Conservation (phyloP, 2,329 filamentous ascomycete species). For the Colletotrichum filicis region DNA sequence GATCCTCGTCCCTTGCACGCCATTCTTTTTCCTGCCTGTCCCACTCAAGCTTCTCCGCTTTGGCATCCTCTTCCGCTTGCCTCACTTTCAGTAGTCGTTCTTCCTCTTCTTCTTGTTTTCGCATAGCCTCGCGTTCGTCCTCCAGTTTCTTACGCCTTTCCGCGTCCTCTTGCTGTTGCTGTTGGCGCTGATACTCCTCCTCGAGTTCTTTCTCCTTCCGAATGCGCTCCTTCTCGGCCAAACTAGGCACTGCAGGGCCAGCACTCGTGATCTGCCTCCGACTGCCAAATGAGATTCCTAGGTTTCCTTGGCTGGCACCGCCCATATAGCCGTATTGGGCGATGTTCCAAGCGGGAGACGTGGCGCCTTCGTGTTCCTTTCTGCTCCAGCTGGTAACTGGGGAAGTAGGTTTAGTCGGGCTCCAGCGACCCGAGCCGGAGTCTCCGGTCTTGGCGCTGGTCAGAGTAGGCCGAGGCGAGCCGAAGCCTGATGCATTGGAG, state of each 20-base stretch:
- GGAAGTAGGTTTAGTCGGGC: constrained; percentile 70
- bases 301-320: constrained; percentile 93
- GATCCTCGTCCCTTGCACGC: constrained; percentile 79
- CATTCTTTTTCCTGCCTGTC: constrained; percentile 81
- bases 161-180: constrained; percentile 66
- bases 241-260: constrained; percentile 79
- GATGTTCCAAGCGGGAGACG: constrained; percentile 96
- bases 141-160: constrained; percentile 58
- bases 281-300: constrained; percentile 92
- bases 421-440: constrained; percentile 66
- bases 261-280: constrained; percentile 92
- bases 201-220: constrained; percentile 67
- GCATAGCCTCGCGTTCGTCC: constrained; percentile 68
- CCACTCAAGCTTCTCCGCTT: constrained; percentile 79
- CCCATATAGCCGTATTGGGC: constrained; percentile 99
- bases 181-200: constrained; percentile 67
- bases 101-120: constrained; percentile 76
- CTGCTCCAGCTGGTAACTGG: constrained; percentile 90
- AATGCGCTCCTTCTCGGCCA: constrained; percentile 85
- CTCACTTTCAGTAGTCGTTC: constrained; percentile 69
- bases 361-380: constrained; percentile 81
- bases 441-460: constrained; percentile 63
- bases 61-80: constrained; percentile 69
- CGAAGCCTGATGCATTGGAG: constrained; percentile 63
- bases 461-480: constrained; percentile 51